Base-by-base conservation (phyloP, 1,139 yeast species). In the Citeromyces siamensis region DNA sequence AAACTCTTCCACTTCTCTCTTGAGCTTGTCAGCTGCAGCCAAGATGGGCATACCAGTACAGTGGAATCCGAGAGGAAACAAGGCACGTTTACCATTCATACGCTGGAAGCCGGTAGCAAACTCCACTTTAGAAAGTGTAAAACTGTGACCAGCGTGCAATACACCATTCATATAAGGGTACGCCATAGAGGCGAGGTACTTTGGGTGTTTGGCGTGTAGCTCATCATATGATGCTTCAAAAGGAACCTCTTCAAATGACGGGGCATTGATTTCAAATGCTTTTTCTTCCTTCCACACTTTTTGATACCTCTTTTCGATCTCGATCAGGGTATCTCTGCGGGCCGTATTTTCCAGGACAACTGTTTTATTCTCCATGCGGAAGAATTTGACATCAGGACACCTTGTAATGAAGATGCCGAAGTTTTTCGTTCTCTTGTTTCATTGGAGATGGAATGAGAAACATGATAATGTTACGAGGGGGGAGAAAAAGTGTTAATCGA, bases 1-100 rank as follows among this genome's bases (percentile, higher is more conserved):
- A 58, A 90, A 90, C 56, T 75, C 60, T 62, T 90, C 97, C 41
- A 88, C 69, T 66, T 90, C 98, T 59, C 98, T 75, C 53, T 76
- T 75, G 51, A 93, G 72, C 62, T 90, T 90, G 62, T 90, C 99
- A 35, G 99, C 98, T 52, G 95, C 74, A 13, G 98, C 90, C 64
- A 76, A 81, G 58, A 90, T 93, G 40, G 99, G 98, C 96, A 90
- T 82, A 68, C 99, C 99, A 33, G 98, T 90, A 71, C 98, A 93
- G 62, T 90, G 99, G 78, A 90, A 90, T 38, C 98, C 99, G 43
- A 93, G 70, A 37, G 99, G 98, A 64, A 85, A 90, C 44, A 90
- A 66, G 26, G 96, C 95, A 50, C 82, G 73, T 61, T 82, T 85
- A 46, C 97, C 97, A 52, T 72, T 70, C 90, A 93, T 82, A 61